Base-by-base conservation (phyloP, 306 rosid genomes). In the Herpetospermum pedunculosum region DNA sequence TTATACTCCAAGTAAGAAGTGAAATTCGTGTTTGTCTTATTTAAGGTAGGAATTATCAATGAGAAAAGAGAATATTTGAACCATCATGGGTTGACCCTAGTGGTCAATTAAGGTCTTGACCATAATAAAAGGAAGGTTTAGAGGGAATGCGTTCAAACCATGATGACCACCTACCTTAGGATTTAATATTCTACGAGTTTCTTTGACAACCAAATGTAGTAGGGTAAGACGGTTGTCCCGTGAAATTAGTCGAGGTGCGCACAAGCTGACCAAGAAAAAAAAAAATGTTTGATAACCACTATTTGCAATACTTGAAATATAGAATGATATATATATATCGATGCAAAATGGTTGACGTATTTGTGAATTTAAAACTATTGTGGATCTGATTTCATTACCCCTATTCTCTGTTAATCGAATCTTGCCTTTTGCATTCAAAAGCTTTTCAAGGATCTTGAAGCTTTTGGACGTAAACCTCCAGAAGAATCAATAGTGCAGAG, bases 401-500 rank as follows among this genome's bases (percentile, higher is more conserved):
- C 48, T 14, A 47, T 21, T 38, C 30, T 48, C 4, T 30, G 7
- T 28, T 49, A 44, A 18, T 4, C 43, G 30, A 4, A 70, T 8
- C 38, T 21, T 38, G 21, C 35, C 71, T 21, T 75, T 68, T 80
- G 52, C 54, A 75, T 74, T 67, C 11, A 38, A 75, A 73, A 94
- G 98, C 96, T 94, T 65, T 94, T 89, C 77, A 88, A 88, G 87
- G 95, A 88, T 28, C 81, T 94, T 60, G 98, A 94, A 85, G 90
- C 92, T 77, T 94, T 79, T 72, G 95, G 88, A 71, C 96, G 98
- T 43, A 89, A 89, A 75, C 97, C 97, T 75, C 89, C 91, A 16
- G 92, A 89, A 68, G 89, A 94, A 77, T 72, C 81, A 2, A 84
- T 91, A 72, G 86, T 89, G 80, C 82, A 78, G 58, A 88, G 88